These are phyloP conservation scores for Trametes gibbosa DNA, from an alignment of 768 basidiomycete genomes.

Conservation along the genomic window DNA sequence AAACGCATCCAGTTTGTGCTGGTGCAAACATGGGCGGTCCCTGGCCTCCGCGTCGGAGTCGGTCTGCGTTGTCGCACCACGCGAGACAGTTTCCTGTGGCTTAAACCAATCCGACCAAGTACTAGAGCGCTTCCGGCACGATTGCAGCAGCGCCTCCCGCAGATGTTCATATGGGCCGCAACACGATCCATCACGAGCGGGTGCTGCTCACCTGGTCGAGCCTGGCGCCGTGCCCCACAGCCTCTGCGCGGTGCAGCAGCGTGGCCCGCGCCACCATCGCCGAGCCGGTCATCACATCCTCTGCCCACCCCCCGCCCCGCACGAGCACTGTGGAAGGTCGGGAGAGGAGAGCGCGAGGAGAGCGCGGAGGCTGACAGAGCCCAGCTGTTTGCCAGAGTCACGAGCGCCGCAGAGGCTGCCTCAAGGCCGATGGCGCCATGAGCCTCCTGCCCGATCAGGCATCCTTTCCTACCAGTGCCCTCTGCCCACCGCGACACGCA, in stretches of 20 bases:
- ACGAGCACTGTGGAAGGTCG: not conserved
- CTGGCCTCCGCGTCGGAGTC: too few species aligned
- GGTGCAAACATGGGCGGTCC: too few species aligned
- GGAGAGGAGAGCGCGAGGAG: not conserved
- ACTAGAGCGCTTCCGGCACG: too few species aligned
- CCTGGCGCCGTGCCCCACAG: not conserved
- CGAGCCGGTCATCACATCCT: constrained; percentile 12
- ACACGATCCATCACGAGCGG: too few species aligned
- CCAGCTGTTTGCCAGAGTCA: constrained; percentile 12
- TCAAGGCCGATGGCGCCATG: constrained; percentile 24
- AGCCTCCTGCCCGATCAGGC: constrained; percentile 8
- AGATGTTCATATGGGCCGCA: too few species aligned
- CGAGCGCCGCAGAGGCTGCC: constrained; percentile 18
- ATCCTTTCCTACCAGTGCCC: constrained; percentile 16
- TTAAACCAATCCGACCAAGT: too few species aligned
- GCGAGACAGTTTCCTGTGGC: too few species aligned
- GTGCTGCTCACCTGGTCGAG: not conserved
- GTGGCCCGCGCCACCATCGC: constrained; percentile 16
- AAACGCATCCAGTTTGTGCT: too few species aligned
- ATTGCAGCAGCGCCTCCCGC: too few species aligned
- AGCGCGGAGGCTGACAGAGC: constrained; percentile 16
- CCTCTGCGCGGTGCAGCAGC: constrained; percentile 2
- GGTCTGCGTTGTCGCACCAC: too few species aligned
- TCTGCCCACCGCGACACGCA: constrained; percentile 22
- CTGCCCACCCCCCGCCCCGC: not conserved